Conservation (phyloP, 371 early-diverging fungal genomes). For the Conidiobolus incongruus region DNA sequence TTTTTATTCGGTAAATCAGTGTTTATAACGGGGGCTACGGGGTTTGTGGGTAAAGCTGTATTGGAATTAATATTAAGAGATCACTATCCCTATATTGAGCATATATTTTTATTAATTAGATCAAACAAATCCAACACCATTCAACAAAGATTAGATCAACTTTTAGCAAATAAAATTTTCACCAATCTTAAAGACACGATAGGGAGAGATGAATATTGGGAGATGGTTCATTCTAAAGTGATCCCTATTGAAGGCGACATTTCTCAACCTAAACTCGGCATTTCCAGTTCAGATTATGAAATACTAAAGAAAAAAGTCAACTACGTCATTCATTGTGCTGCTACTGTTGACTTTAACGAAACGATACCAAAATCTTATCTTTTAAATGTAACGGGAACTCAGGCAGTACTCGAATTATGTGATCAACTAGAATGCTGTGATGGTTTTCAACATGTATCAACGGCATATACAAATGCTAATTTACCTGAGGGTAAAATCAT, state of each 20-base stretch:
- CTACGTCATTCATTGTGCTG: constrained; percentile 29
- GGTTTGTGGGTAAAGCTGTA: constrained; percentile 33
- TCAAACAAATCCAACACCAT: constrained; percentile 9
- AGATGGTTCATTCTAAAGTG: constrained; percentile 19
- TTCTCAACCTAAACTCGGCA: constrained; percentile 16
- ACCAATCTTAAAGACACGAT: constrained; percentile 10
- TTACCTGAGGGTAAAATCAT: constrained; percentile 18
- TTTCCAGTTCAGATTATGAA: constrained; percentile 16
- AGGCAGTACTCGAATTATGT: constrained; percentile 21
- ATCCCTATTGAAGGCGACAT: constrained; percentile 24
- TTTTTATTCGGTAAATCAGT: constrained; percentile 13
- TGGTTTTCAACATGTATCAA: constrained; percentile 24
- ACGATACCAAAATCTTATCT: constrained; percentile 14
- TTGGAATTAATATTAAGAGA: constrained; percentile 23
- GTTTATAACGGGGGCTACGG: constrained; percentile 32
- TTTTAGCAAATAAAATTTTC: constrained; percentile 12
- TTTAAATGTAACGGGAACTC: constrained; percentile 25
- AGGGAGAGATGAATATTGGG: constrained; percentile 7
- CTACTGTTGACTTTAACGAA: constrained; percentile 24
- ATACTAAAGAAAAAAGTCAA: constrained; percentile 16
- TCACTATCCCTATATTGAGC: constrained; percentile 1
- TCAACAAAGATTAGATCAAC: constrained; percentile 10
- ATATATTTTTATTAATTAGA: constrained; percentile 10
- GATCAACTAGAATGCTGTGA: constrained; percentile 18
- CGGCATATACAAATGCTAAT: constrained; percentile 17